A percentile compares a stretch with the other conserved stretches of the same genome.
Evolutionary conservation across 495 filamentous ascomycete genomes (phyloP).

Genomic region (Neurospora sp.): DNA sequence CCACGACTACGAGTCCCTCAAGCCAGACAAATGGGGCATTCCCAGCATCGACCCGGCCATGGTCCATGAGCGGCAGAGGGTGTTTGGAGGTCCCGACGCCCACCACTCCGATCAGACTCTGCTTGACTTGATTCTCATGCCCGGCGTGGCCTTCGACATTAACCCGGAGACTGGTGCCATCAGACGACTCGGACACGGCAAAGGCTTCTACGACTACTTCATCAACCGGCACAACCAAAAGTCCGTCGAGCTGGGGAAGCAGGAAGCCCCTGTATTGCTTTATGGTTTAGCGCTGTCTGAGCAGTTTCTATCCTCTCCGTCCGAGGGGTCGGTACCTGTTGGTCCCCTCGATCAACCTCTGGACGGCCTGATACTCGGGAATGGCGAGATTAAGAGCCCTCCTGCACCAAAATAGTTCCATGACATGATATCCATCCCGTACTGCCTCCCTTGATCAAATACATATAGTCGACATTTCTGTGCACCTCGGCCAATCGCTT

Average conservation of each 20-base stretch:
- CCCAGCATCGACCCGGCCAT: conserved; percentile 60
- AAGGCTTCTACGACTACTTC: conserved; percentile 95
- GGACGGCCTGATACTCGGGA: conserved; percentile 36
- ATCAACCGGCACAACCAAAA: conserved; percentile 57
- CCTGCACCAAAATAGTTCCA: background rate
- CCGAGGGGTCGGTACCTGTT: conserved; percentile 29
- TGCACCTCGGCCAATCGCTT: conserved; percentile 5
- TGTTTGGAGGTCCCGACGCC: conserved; percentile 48
- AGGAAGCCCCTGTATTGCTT: conserved; percentile 45
- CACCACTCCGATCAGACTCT: conserved; percentile 35
- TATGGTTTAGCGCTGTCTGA: conserved; percentile 81
- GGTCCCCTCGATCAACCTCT: conserved; percentile 37
- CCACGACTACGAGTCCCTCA: conserved; percentile 64
- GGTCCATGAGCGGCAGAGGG: conserved; percentile 52
- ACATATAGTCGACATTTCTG: conserved; percentile 4
- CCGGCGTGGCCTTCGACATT: conserved; percentile 84
- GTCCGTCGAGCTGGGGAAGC: conserved; percentile 26
- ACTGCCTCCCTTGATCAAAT: background rate
- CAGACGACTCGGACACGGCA: conserved; percentile 82
- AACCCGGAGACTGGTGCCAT: conserved; percentile 38
- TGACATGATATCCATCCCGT: background rate
- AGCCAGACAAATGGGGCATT: conserved; percentile 84
- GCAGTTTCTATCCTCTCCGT: conserved; percentile 57
- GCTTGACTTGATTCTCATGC: conserved; percentile 82
- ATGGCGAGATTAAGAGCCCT: conserved; percentile 32